phyloP scores from a whole-genome alignment of 208 protist genomes.

The Acanthamoeba castellanii region DNA sequence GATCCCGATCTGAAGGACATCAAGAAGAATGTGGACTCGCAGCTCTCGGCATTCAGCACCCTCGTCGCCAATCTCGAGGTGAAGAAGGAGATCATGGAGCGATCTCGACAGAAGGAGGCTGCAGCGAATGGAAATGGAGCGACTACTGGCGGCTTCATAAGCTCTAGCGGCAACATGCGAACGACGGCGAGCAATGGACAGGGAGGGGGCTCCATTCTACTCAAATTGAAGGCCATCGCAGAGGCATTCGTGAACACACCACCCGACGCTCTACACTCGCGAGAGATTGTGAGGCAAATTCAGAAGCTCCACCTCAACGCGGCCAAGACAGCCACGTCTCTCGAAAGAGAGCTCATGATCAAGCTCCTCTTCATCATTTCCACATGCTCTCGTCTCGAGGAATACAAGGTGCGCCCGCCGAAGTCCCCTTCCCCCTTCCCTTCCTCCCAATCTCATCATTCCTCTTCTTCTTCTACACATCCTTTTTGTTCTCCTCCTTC shows the following conservation, averaged over 20 bases:
- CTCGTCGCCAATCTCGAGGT: conserved; percentile 53
- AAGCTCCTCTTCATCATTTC: conserved; percentile 73
- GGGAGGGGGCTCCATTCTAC: not conserved
- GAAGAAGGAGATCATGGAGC: conserved; percentile 33
- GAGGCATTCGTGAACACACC: conserved; percentile 59
- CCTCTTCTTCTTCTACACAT: not conserved
- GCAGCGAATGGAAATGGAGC: not conserved
- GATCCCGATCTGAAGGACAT: conserved; percentile 22
- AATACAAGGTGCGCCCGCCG: conserved; percentile 42
- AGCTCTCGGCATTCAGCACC: conserved; percentile 44
- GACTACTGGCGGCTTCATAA: not conserved
- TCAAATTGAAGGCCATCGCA: conserved; percentile 31
- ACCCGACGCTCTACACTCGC: not conserved
- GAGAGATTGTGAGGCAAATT: conserved; percentile 48
- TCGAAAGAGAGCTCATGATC: conserved; percentile 63
- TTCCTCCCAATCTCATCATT: not conserved
- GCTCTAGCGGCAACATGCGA: not conserved
- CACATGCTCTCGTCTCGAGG: conserved; percentile 38
- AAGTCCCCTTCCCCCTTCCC: not conserved
- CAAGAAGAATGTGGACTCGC: conserved; percentile 61
- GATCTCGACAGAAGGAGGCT: not conserved
- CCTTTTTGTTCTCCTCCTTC: not conserved
- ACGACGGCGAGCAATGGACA: not conserved
- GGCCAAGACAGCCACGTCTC: conserved; percentile 14
- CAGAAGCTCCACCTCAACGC: conserved; percentile 68